Evolutionary conservation across 148 eudicot species (phyloP), one percentile per base, ranked within the genome.

Genomic region (Talinum fruticosum): DNA sequence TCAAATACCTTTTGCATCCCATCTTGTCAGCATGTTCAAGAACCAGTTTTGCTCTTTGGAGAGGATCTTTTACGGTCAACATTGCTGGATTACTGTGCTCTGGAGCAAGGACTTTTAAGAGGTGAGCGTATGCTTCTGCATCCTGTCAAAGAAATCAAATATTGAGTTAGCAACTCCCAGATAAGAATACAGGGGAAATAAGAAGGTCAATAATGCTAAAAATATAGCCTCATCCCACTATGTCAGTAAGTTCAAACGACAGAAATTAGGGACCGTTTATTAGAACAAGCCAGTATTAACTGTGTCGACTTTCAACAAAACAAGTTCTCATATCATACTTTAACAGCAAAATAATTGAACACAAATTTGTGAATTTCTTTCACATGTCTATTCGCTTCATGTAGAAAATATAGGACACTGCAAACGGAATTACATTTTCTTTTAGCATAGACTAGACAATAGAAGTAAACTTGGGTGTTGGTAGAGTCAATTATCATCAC

Each of bases 1-100:
- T 96, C 82, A 96, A 85, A 84, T 96, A 96, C 90, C 99, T 89
- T 85, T 93, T 96, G 85, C 99, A 96, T 24, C 99, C 99, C 99
- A 96, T 96, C 84, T 84, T 96, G 82, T 93, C 99, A 51, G 99
- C 98, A 85, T 96, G 99, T 80, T 96, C 98, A 79, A 96, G 97
- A 37, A 96, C 90, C 82, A 96, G 85, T 73, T 90, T 96, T 36
- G 99, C 99, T 86, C 93, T 89, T 84, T 85, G 81, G 54, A 93
- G 81, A 77, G 78, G 86, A 83, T 96, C 92, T 80, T 87, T 96
- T 33, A 83, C 89, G n/a, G 84, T 77, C 87, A 93, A 76, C 35
- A 92, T 89, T 59, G 84, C 79, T 75, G 98, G 95, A 80, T 90
- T 89, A 76, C 69, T 88, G 80, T 89, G 93, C 83, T 96, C 99